Evolutionary conservation across 352 stramenopile genomes (phyloP).

Genomic region (Phytopythium mirpurense): DNA sequence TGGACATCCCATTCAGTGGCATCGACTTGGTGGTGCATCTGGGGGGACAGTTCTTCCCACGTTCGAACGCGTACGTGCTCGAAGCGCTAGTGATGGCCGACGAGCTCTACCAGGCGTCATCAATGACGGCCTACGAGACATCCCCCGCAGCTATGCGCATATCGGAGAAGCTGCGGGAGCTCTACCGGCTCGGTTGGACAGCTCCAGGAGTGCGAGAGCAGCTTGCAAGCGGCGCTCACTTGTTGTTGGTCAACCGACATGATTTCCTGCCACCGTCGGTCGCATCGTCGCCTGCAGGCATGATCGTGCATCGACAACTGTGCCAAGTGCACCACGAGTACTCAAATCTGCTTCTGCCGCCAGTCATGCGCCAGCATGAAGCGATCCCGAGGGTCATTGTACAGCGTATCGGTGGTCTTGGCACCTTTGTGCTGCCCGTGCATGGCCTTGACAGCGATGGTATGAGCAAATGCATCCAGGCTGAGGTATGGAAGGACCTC

Average conservation of each 20-base stretch:
- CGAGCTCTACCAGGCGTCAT: neutral
- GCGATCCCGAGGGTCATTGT: slow-evolving; percentile 18
- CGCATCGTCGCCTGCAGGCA: slow-evolving; percentile 14
- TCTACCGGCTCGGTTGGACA: slow-evolving; percentile 55
- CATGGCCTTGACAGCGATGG: slow-evolving; percentile 1
- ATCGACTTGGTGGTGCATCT: slow-evolving; percentile 51
- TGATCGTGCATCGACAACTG: slow-evolving; percentile 17
- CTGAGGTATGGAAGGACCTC: slow-evolving; percentile 24
- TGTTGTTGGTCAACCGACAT: slow-evolving; percentile 36
- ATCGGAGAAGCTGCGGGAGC: slow-evolving; percentile 34
- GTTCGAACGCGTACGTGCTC: slow-evolving; percentile 26
- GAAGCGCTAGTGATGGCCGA: slow-evolving; percentile 20
- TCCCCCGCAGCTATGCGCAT: slow-evolving; percentile 5
- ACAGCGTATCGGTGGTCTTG: slow-evolving; percentile 35
- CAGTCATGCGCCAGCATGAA: slow-evolving; percentile 26
- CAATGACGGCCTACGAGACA: neutral
- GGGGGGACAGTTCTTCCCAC: slow-evolving; percentile 37
- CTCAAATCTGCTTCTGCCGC: slow-evolving; percentile 42
- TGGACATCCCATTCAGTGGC: slow-evolving; percentile 23
- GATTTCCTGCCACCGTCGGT: slow-evolving; percentile 16
- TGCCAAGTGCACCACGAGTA: slow-evolving; percentile 36
- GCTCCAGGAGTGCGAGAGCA: slow-evolving; percentile 38
- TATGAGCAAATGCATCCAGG: slow-evolving; percentile 9
- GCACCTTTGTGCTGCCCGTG: slow-evolving; percentile 43
- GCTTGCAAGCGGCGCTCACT: slow-evolving; percentile 36